Evolutionary conservation across 176 grass and related monocot species (phyloP), one percentile per base, ranked within the genome.

Genomic region (Aegilops sharonensis): DNA sequence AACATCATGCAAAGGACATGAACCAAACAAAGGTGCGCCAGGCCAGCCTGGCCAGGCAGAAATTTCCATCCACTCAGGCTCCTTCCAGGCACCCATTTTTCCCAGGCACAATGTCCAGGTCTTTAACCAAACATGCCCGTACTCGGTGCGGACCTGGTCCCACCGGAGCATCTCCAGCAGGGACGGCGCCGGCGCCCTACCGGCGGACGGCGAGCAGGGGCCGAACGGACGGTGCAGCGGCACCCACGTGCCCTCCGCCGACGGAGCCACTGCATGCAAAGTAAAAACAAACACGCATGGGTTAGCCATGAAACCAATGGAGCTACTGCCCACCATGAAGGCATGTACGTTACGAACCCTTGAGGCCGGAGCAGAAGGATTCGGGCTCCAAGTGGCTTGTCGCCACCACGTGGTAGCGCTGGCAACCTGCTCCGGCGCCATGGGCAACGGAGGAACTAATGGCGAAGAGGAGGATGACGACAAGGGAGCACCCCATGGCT

Each of bases 291-390:
- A 29, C 1, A 15, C 8, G 39, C 39, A 40, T 40, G 39, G 39
- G 8, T 40, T 40, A 40, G 39, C 39, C 17, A 17, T 20, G 27
- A 27, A 27, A 27, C 27, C 27, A 27, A 27, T 27, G 27, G 27
- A 27, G 27, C 27, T 27, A 27, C 27, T 27, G 27, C 27, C 27
- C 27, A 27, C 27, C 27, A 27, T 27, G 27, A 27, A 27, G 27
- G 27, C 18, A 32, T 34, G 2, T 15, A 50, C 47, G 4, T 4
- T 14, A n/a, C 17, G 31, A 30, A 81, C 78, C 78, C 79, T 68
- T 81, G 79, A 81, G 79, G 29, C 64, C 79, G n/a, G 79, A 81
- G 42, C 79, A 81, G 64, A 81, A 34, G 79, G 79, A 31, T 52
- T 68, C 24, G 10, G 79, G 79, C 18, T 81, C 10, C 29, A 81